A percentile compares a stretch with the other conserved stretches of the same genome.
Evolutionary conservation across 495 filamentous ascomycete species (phyloP).

Genomic region (Delitschia confertaspora): DNA sequence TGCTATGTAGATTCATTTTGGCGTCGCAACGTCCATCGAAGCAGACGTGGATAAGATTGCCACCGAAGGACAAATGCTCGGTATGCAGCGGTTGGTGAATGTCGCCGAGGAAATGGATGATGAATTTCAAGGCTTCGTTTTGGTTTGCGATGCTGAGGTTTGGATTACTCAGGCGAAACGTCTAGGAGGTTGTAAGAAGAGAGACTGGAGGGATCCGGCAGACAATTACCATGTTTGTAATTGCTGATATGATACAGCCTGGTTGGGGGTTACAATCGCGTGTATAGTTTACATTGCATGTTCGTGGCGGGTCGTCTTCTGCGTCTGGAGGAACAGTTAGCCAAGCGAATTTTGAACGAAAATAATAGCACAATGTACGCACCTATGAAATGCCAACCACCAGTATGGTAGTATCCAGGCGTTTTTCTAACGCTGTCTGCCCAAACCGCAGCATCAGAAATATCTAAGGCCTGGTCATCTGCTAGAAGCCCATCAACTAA

Average conservation of each 20-base stretch:
- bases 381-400: conserved; percentile 11
- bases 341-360: background rate
- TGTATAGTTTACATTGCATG: conserved; percentile 47
- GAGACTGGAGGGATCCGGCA: conserved; percentile 28
- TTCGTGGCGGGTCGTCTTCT: conserved; percentile 48
- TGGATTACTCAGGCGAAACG: conserved; percentile 29
- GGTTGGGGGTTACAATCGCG: conserved; percentile 47
- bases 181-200: conserved; percentile 25
- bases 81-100: conserved; percentile 21
- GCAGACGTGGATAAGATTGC: conserved; percentile 12
- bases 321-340: conserved; percentile 44
- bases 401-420: background rate
- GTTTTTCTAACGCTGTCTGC: conserved; percentile 5
- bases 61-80: conserved; percentile 8
- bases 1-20: conserved; percentile 6
- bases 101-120: conserved; percentile 42
- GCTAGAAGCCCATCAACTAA: conserved; percentile 1
- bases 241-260: conserved; percentile 54
- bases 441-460: conserved; percentile 13
- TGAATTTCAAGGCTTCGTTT: conserved; percentile 41
- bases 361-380: background rate
- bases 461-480: background rate
- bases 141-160: conserved; percentile 24
- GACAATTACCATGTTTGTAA: conserved; percentile 48
- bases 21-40: conserved; percentile 3